A percentile compares a stretch with the other conserved stretches of the same genome.
These are phyloP conservation scores for Zygosaccharomyces pseudorouxii DNA, from an alignment of 805 yeast species.

Conservation along the genomic window DNA sequence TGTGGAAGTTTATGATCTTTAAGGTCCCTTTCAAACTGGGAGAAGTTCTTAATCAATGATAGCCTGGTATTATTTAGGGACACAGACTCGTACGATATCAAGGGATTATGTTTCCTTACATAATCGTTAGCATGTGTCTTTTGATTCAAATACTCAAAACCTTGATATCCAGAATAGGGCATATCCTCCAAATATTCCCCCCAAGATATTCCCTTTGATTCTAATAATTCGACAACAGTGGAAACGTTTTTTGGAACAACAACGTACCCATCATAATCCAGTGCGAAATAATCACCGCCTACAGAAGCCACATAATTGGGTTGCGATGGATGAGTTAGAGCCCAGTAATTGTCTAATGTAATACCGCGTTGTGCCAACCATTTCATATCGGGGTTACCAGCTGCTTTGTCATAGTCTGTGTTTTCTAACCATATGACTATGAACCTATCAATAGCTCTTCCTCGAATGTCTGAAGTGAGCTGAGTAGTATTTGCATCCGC, in stretches of 20 bases:
- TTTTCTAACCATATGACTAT: constrained; percentile 48
- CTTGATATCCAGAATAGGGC: constrained; percentile 51
- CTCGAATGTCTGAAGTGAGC: constrained; percentile 37
- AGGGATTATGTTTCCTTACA: constrained; percentile 51
- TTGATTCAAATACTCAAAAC: constrained; percentile 44
- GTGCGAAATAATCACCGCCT: constrained; percentile 49
- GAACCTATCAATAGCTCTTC: constrained; percentile 40
- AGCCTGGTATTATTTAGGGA: constrained; percentile 36
- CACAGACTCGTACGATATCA: constrained; percentile 41
- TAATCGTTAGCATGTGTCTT: constrained; percentile 43
- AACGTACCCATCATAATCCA: constrained; percentile 44
- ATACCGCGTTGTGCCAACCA: constrained; percentile 44
- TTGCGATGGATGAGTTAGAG: constrained; percentile 50
- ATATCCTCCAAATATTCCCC: constrained; percentile 50
- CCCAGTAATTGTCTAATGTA: constrained; percentile 47
- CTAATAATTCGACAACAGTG: constrained; percentile 45
- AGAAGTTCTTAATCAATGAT: constrained; percentile 45
- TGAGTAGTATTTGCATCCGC: constrained; percentile 33
- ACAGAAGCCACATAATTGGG: constrained; percentile 49
- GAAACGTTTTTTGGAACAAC: constrained; percentile 44
- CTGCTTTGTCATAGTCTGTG: constrained; percentile 49
- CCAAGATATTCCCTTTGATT: constrained; percentile 45
- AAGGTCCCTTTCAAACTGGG: constrained; percentile 41
- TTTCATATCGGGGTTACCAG: constrained; percentile 41
- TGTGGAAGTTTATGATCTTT: constrained; percentile 43